phyloP scores from a whole-genome alignment of 2,329 filamentous ascomycete genomes.

The Monosporascus cannonballus region DNA sequence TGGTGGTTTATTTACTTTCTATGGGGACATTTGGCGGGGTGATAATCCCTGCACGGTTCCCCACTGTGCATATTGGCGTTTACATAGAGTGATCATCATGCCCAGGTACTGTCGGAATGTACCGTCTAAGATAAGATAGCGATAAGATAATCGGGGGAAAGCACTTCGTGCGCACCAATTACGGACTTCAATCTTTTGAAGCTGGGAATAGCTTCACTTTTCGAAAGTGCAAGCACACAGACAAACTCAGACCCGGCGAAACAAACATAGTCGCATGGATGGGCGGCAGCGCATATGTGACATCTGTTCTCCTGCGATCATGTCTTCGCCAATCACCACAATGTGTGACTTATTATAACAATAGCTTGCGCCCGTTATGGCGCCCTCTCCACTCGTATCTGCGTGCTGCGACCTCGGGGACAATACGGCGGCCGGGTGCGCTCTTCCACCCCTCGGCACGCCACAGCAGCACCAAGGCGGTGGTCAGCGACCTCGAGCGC shows the following conservation, averaged over 20 bases:
- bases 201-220: background rate
- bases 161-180: background rate
- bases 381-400: constrained; percentile 1
- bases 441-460: constrained; percentile 6
- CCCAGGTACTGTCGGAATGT: background rate
- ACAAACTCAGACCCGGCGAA: background rate
- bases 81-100: too few species aligned
- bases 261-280: constrained; percentile 22
- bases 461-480: constrained; percentile 21
- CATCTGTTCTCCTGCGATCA: constrained; percentile 23
- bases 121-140: background rate
- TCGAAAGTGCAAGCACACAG: background rate
- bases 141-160: background rate
- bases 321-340: constrained; percentile 15
- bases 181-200: background rate
- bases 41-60: background rate
- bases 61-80: too few species aligned
- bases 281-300: constrained; percentile 21
- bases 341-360: constrained; percentile 14
- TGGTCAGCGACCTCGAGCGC: constrained; percentile 38
- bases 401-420: background rate
- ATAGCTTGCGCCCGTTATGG: constrained; percentile 7
- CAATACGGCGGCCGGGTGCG: background rate
- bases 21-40: background rate
- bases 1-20: background rate